These are phyloP conservation scores for Didymella exigua DNA, from an alignment of 2,329 filamentous ascomycete species.

Conservation along the genomic window DNA sequence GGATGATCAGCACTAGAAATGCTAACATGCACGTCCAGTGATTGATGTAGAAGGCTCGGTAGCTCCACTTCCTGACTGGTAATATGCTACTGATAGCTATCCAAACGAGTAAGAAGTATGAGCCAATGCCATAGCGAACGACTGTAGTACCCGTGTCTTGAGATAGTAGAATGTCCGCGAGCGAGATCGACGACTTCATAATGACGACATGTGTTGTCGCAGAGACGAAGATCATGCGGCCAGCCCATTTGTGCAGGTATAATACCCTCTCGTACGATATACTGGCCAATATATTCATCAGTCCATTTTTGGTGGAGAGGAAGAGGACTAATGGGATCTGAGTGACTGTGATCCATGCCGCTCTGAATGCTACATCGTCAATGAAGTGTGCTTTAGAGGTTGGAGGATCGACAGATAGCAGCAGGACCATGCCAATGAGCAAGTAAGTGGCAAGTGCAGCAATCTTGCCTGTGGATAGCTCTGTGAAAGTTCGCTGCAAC, in stretches of 20 bases:
- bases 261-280: constrained; percentile 33
- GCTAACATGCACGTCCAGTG: constrained; percentile 31
- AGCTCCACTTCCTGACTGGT: constrained; percentile 32
- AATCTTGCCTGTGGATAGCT: constrained; percentile 16
- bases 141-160: constrained; percentile 25
- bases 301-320: constrained; percentile 34
- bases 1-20: constrained; percentile 28
- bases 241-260: constrained; percentile 35
- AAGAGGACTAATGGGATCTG: constrained; percentile 38
- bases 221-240: constrained; percentile 30
- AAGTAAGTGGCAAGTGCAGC: constrained; percentile 15
- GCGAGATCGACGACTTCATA: constrained; percentile 34
- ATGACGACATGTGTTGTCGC: constrained; percentile 34
- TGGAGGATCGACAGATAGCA: constrained; percentile 32
- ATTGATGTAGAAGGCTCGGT: constrained; percentile 35
- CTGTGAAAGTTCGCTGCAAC: neutral
- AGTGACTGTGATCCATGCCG: constrained; percentile 37
- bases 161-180: constrained; percentile 28
- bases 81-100: constrained; percentile 31
- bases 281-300: constrained; percentile 25
- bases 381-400: constrained; percentile 28
- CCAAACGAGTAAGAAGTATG: constrained; percentile 34
- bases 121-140: constrained; percentile 32
- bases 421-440: constrained; percentile 8
- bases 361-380: constrained; percentile 40